Percentiles rank a stretch among this genome's conserved stretches.
phyloP scores from a whole-genome alignment of 768 basidiomycete species.

The Lactarius quietus region DNA sequence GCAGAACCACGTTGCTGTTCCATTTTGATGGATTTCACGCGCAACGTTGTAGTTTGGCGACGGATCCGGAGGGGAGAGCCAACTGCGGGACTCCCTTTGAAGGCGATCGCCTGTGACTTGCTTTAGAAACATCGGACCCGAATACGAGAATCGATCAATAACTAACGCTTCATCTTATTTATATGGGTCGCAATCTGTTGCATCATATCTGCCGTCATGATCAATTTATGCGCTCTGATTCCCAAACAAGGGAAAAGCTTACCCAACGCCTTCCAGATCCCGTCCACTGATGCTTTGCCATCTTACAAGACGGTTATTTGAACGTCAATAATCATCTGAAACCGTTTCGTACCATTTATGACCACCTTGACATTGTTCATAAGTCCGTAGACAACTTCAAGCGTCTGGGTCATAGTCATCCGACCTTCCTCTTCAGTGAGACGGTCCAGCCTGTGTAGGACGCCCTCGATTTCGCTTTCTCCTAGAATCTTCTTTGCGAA shows the following conservation, averaged over 20 bases:
- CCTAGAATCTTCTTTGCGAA: neutral
- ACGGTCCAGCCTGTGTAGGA: slow-evolving; percentile 6
- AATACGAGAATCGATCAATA: neutral
- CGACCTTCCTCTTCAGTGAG: slow-evolving; percentile 9
- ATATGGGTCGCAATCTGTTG: neutral
- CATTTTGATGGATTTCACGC: neutral
- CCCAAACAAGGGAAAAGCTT: too few species aligned
- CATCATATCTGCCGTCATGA: neutral
- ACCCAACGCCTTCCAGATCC: neutral
- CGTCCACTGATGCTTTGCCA: neutral
- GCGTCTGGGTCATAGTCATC: neutral
- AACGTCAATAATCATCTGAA: neutral
- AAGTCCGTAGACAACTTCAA: neutral
- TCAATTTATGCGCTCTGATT: too few species aligned
- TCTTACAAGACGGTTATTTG: neutral
- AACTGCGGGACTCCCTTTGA: neutral
- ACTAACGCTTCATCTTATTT: neutral
- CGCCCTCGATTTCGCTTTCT: neutral
- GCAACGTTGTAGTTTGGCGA: neutral
- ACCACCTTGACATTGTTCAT: neutral
- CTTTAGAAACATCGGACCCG: neutral
- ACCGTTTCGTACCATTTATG: too few species aligned
- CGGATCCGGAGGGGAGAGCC: neutral
- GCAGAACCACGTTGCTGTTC: neutral
- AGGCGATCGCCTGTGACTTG: neutral